Conservation (phyloP, 352 stramenopile species). For the Thraustochytrium striatum region DNA sequence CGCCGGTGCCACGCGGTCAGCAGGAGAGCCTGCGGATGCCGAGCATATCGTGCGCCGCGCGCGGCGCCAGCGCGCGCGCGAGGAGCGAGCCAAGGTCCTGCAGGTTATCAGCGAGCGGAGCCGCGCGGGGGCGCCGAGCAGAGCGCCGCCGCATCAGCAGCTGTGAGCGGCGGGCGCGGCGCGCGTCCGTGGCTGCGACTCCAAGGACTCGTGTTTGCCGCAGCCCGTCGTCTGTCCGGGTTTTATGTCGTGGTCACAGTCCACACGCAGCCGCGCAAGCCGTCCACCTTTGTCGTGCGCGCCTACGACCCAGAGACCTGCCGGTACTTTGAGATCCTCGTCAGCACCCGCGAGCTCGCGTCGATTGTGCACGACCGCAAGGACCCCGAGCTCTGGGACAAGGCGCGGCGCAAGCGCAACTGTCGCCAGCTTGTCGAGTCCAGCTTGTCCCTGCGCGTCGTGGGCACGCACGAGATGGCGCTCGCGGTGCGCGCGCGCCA, state of each 20-base stretch:
- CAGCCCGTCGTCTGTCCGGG: not conserved
- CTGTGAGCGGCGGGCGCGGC: not conserved
- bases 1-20: no score
- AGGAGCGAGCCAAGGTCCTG: no score
- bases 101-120: no score
- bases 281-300: not conserved
- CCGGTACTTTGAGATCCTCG: not conserved
- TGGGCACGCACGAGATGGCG: not conserved
- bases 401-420: not conserved
- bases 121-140: no score
- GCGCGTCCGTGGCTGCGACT: conserved; percentile 24
- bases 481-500: conserved; percentile 7
- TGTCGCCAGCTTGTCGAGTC: not conserved
- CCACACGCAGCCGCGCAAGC: not conserved
- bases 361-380: not conserved
- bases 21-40: no score
- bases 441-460: not conserved
- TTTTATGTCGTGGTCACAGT: conserved; percentile 20
- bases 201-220: conserved; percentile 10
- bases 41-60: no score
- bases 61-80: no score
- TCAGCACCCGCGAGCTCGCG: conserved; percentile 13
- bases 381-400: conserved; percentile 25
- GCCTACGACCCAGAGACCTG: conserved; percentile 35
- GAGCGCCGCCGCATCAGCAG: not conserved